These are phyloP conservation scores for Tubosaeta brunneosetosa DNA, from an alignment of 768 basidiomycete genomes.

Conservation along the genomic window DNA sequence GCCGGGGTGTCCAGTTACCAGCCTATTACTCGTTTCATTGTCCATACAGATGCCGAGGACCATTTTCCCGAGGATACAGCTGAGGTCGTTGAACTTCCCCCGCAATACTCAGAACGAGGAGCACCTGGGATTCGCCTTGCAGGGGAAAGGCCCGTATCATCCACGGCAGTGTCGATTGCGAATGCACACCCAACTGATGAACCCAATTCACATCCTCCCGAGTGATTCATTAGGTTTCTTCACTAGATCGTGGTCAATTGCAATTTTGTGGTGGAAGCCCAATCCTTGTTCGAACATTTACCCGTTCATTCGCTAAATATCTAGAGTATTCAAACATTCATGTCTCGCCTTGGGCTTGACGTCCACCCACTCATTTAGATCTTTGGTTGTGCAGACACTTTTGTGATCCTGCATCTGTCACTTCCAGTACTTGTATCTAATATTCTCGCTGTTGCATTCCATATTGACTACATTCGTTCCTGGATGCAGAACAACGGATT, in stretches of 20 bases:
- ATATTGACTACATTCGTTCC: slow-evolving; percentile 2
- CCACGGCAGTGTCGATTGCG: slow-evolving; percentile 4
- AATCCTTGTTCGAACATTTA: neutral
- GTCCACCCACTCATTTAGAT: slow-evolving; percentile 4
- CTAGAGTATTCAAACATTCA: slow-evolving; percentile 9
- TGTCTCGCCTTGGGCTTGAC: neutral
- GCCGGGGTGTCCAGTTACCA: slow-evolving; percentile 42
- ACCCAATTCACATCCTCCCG: slow-evolving; percentile 2
- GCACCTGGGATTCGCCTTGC: slow-evolving; percentile 8
- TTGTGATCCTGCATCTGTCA: neutral
- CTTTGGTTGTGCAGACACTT: slow-evolving; percentile 3
- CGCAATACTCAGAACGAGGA: slow-evolving; percentile 59
- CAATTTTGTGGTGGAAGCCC: neutral
- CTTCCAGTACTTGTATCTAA: neutral
- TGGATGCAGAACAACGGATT: neutral
- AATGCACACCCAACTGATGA: slow-evolving; percentile 7
- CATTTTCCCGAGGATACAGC: slow-evolving; percentile 38
- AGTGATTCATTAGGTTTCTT: slow-evolving; percentile 5
- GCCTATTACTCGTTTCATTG: slow-evolving; percentile 49
- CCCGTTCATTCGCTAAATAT: neutral
- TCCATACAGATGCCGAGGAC: slow-evolving; percentile 71
- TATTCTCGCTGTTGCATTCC: slow-evolving; percentile 2
- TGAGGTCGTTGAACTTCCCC: slow-evolving; percentile 69
- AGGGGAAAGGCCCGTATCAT: slow-evolving; percentile 15
- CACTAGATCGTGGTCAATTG: neutral